phyloP scores from a whole-genome alignment of 192 early-diverging fungal genomes.

The Coemansia sp. region DNA sequence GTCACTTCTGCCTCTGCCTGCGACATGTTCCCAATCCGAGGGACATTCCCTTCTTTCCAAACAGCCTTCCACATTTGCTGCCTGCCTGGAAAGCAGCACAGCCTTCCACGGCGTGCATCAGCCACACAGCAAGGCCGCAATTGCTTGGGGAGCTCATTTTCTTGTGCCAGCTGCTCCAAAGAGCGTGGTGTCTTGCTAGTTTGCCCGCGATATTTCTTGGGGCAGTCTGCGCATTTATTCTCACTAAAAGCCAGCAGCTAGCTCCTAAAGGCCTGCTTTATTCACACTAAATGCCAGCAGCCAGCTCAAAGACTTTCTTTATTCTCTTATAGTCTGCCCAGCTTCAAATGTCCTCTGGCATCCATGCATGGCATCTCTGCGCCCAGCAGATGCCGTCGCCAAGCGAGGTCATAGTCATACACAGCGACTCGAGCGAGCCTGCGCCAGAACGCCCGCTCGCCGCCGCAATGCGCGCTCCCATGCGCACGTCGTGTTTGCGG shows the following conservation, averaged over 20 bases:
- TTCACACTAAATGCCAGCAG: too few relatives aligned
- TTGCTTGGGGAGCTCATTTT: not conserved
- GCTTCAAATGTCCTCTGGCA: constrained; percentile 19
- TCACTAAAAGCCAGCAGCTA: not conserved
- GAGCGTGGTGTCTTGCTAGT: too few relatives aligned
- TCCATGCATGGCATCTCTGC: constrained; percentile 34
- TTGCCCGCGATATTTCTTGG: too few relatives aligned
- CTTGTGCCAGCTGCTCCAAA: too few relatives aligned
- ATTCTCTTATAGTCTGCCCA: not conserved
- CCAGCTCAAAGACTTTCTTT: not conserved
- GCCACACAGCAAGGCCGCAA: not conserved
- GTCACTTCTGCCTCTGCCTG: too few relatives aligned
- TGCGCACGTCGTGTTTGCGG: not conserved
- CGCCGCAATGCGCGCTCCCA: not conserved
- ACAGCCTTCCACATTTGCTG: too few relatives aligned
- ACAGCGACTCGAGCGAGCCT: constrained; percentile 46
- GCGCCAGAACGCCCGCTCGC: constrained; percentile 4
- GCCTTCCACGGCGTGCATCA: constrained; percentile 1
- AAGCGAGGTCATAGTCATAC: constrained; percentile 43
- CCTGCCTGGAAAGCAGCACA: not conserved
- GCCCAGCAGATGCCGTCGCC: constrained; percentile 20
- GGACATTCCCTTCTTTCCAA: too few relatives aligned
- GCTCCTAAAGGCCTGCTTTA: not conserved
- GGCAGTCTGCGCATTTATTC: too few relatives aligned
- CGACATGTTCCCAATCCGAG: too few relatives aligned